Evolutionary conservation across 371 early-diverging fungal genomes (phyloP).

Genomic region (Mortierella sp.): DNA sequence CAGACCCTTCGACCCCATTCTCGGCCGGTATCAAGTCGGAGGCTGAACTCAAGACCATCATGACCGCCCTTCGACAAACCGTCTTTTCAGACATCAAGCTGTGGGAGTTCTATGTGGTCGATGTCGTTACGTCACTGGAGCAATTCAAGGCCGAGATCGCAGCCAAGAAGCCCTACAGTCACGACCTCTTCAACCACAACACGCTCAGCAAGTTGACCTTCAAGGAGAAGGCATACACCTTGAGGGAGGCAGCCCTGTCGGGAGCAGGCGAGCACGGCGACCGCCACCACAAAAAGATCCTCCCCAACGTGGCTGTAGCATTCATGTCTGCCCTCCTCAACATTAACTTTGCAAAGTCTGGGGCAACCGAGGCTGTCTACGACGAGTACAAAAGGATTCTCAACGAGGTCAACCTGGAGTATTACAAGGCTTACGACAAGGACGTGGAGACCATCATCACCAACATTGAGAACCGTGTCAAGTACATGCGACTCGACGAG

Average conservation of each 20-base stretch:
- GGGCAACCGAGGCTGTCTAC: constrained; percentile 39
- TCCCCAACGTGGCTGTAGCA: constrained; percentile 53
- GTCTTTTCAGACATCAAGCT: constrained; percentile 79
- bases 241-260: constrained; percentile 41
- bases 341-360: constrained; percentile 22
- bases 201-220: constrained; percentile 51
- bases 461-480: constrained; percentile 84
- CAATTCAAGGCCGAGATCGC: constrained; percentile 60
- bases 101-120: constrained; percentile 92
- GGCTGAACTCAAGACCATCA: constrained; percentile 73
- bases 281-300: constrained; percentile 56
- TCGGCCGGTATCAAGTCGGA: constrained; percentile 70
- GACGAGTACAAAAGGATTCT: constrained; percentile 66
- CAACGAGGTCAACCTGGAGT: constrained; percentile 87
- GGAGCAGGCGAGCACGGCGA: constrained; percentile 42
- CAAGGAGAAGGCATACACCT: constrained; percentile 59
- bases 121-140: constrained; percentile 64
- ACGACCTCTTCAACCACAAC: constrained; percentile 49
- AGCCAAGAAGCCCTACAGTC: constrained; percentile 30
- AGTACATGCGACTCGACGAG: constrained; percentile 87
- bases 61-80: constrained; percentile 70
- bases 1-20: constrained; percentile 49
- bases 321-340: constrained; percentile 55
- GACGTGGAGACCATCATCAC: constrained; percentile 79
- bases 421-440: constrained; percentile 87